Conservation (phyloP, 768 basidiomycete species). For the Sporobolomyces pararoseus region DNA sequence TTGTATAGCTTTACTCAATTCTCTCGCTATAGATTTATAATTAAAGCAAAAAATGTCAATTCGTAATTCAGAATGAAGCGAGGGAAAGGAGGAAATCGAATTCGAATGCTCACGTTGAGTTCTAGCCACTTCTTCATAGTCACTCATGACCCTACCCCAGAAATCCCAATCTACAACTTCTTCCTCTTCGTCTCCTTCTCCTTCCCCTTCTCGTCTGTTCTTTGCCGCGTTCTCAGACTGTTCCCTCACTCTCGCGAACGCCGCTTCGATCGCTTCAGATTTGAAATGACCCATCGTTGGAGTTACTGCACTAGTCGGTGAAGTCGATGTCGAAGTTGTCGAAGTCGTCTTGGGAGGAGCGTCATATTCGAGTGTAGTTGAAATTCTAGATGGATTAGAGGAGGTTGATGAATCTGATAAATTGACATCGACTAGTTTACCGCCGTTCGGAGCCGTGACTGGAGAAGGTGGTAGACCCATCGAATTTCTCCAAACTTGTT, state of each 20-base stretch:
- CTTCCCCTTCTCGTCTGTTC: not conserved
- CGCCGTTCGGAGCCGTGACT: not conserved
- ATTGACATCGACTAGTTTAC: constrained; percentile 6
- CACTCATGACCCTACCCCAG: constrained; percentile 87
- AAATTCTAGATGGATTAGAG: not conserved
- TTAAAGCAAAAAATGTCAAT: not conserved
- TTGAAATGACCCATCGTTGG: not conserved
- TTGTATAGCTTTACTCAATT: constrained; percentile 83
- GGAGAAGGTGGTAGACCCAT: constrained; percentile 14
- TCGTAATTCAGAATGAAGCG: not conserved
- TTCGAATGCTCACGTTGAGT: constrained; percentile 22
- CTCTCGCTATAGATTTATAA: constrained; percentile 55
- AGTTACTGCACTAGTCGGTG: not conserved
- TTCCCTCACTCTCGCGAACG: constrained; percentile 12
- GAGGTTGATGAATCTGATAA: not conserved
- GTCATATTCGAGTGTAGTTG: not conserved
- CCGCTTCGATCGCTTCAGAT: constrained; percentile 4
- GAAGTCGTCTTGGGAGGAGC: not conserved
- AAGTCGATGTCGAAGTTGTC: not conserved
- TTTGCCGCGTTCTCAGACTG: constrained; percentile 2
- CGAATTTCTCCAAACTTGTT: constrained; percentile 29
- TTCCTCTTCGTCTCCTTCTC: not conserved
- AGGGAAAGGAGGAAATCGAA: not conserved
- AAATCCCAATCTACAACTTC: constrained; percentile 58
- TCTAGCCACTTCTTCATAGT: constrained; percentile 79